Percentiles rank a stretch among this genome's conserved stretches.
Conservation (phyloP, 306 rosid genomes). For the Trifolium fragiferum region DNA sequence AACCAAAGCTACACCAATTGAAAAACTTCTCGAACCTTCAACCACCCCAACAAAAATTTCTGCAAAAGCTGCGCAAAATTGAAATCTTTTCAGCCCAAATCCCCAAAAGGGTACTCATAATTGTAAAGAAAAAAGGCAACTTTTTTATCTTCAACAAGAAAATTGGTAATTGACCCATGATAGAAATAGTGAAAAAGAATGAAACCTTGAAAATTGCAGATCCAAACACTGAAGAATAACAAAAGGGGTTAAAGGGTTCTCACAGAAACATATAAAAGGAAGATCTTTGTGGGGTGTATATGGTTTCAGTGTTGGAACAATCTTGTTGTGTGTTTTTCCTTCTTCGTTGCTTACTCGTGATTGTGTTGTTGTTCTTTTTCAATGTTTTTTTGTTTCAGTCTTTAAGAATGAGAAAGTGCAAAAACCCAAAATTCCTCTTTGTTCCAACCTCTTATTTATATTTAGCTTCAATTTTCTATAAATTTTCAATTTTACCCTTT, state of each 20-base stretch:
- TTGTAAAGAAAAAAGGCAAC: slow-evolving; percentile 22
- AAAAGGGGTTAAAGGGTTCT: slow-evolving; percentile 22
- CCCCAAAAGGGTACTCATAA: slow-evolving; percentile 30
- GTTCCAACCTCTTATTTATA: slow-evolving; percentile 32
- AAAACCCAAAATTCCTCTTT: slow-evolving; percentile 31
- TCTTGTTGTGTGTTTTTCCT: not conserved
- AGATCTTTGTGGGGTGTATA: slow-evolving; percentile 39
- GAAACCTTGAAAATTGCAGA: slow-evolving; percentile 43
- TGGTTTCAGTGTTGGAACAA: slow-evolving; percentile 39
- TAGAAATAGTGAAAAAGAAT: slow-evolving; percentile 30
- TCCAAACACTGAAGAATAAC: slow-evolving; percentile 35
- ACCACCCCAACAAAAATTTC: slow-evolving; percentile 38
- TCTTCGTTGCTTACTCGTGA: slow-evolving; percentile 8
- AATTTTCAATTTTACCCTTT: slow-evolving; percentile 39
- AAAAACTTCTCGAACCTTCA: slow-evolving; percentile 30
- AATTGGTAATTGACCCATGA: slow-evolving; percentile 38
- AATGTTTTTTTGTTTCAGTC: not conserved
- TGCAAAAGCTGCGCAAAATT: slow-evolving; percentile 40
- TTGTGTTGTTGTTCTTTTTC: slow-evolving; percentile 28
- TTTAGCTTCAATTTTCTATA: slow-evolving; percentile 18
- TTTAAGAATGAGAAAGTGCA: slow-evolving; percentile 32
- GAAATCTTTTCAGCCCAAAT: slow-evolving; percentile 34
- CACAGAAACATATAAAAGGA: slow-evolving; percentile 28
- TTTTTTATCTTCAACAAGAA: not conserved
- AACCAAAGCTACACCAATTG: slow-evolving; percentile 38